Percentiles rank a stretch among this genome's conserved stretches.
Evolutionary conservation across 2,329 filamentous ascomycete species (phyloP).

Genomic region (Scedosporium aurantiacum): DNA sequence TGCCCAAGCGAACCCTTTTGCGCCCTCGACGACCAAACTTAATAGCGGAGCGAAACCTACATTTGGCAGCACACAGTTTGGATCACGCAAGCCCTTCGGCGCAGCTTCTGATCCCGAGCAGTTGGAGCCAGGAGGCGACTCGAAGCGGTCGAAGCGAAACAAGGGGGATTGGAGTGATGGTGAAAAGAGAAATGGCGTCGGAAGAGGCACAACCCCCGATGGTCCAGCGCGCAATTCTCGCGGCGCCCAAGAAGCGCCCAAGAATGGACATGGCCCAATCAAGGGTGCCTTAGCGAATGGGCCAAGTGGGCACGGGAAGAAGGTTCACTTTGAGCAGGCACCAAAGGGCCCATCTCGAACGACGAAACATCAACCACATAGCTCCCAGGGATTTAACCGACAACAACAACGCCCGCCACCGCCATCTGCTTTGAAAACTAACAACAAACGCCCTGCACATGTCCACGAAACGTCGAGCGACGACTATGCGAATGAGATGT

Average conservation of each 20-base stretch:
- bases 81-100: not conserved
- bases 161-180: not conserved
- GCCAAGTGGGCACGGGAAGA: not conserved
- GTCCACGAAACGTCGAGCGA: conserved; percentile 17
- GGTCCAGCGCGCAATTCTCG: not conserved
- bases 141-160: conserved; percentile 1
- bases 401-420: not conserved
- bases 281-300: not conserved
- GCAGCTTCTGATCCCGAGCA: conserved; percentile 2
- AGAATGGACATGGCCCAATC: not conserved
- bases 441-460: not conserved
- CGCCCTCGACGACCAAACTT: not conserved
- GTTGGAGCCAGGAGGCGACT: not conserved
- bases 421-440: not conserved
- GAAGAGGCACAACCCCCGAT: not conserved
- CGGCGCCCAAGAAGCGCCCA: not conserved
- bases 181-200: not conserved
- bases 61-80: not conserved
- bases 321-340: not conserved
- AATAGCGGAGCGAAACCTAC: not conserved
- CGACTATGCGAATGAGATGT: conserved; percentile 38
- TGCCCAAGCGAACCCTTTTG: not conserved
- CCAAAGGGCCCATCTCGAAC: not conserved
- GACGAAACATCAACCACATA: not conserved
- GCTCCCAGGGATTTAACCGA: not conserved